Percentiles rank a stretch among this genome's conserved stretches.
Evolutionary conservation across 1,139 yeast genomes (phyloP).

Genomic region (Wickerhamomyces sp.): DNA sequence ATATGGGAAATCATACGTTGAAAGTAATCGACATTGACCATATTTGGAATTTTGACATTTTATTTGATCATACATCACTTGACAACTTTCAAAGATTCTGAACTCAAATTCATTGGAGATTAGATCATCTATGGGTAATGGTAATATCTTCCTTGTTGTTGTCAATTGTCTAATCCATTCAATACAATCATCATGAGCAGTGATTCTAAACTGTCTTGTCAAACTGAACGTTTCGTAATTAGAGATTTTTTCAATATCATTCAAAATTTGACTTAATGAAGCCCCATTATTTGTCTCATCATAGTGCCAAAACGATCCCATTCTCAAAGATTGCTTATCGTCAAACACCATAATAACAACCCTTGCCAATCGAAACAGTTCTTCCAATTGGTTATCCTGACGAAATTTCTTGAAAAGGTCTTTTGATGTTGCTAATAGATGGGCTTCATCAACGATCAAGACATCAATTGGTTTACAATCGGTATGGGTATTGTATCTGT

Average conservation of each 20-base stretch:
- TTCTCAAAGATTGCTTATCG: slow-evolving; percentile 35
- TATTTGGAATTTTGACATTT: slow-evolving; percentile 22
- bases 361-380: slow-evolving; percentile 30
- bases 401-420: slow-evolving; percentile 36
- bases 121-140: slow-evolving; percentile 25
- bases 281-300: slow-evolving; percentile 25
- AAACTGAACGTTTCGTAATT: slow-evolving; percentile 24
- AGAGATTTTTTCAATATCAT: slow-evolving; percentile 9
- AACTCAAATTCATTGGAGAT: slow-evolving; percentile 28
- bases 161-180: slow-evolving; percentile 34
- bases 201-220: slow-evolving; percentile 35
- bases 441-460: slow-evolving; percentile 38
- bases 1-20: slow-evolving; percentile 39
- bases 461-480: slow-evolving; percentile 26
- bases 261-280: slow-evolving; percentile 17
- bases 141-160: slow-evolving; percentile 26
- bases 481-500: slow-evolving; percentile 20
- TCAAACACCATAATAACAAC: slow-evolving; percentile 35
- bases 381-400: slow-evolving; percentile 35
- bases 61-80: slow-evolving; percentile 31
- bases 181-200: slow-evolving; percentile 32
- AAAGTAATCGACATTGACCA: slow-evolving; percentile 35
- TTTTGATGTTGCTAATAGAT: slow-evolving; percentile 33
- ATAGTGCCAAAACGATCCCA: slow-evolving; percentile 37
- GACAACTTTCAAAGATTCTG: slow-evolving; percentile 34